phyloP scores from a whole-genome alignment of 352 stramenopile genomes.

The Globisporangium echinulatum region DNA sequence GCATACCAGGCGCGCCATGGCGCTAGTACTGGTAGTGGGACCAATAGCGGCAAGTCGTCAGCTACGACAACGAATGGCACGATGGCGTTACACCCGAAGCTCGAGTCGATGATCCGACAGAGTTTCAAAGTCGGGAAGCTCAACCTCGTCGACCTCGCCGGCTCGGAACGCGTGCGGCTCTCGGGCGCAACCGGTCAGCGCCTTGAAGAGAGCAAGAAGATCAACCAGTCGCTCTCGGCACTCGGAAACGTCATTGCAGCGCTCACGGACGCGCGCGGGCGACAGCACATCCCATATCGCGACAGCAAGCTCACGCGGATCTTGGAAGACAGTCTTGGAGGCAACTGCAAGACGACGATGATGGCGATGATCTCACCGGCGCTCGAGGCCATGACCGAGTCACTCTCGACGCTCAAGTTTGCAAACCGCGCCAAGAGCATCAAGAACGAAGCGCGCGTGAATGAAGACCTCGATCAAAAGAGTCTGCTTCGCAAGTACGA shows the following conservation, averaged over 20 bases:
- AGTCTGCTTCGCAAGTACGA: constrained; percentile 93
- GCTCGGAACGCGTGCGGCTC: constrained; percentile 86
- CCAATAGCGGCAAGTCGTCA: neutral
- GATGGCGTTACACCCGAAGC: constrained; percentile 48
- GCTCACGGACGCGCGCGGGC: constrained; percentile 78
- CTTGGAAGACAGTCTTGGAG: constrained; percentile 80
- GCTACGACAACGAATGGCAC: constrained; percentile 22
- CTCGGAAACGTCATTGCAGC: constrained; percentile 90
- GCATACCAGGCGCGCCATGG: constrained; percentile 50
- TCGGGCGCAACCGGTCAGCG: constrained; percentile 83
- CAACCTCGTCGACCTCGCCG: constrained; percentile 91
- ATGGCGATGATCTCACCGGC: constrained; percentile 95
- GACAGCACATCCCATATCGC: constrained; percentile 91
- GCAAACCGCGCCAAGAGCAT: constrained; percentile 92
- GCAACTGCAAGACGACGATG: constrained; percentile 95
- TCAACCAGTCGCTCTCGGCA: constrained; percentile 89
- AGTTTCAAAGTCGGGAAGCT: constrained; percentile 94
- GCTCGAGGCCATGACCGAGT: constrained; percentile 86
- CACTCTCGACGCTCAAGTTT: constrained; percentile 92
- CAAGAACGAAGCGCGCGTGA: constrained; percentile 86
- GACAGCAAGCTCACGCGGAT: constrained; percentile 93
- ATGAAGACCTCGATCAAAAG: constrained; percentile 93
- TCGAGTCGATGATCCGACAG: constrained; percentile 88
- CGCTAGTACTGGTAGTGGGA: neutral
- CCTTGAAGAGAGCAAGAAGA: constrained; percentile 91